phyloP scores from a whole-genome alignment of 1,139 yeast species.

The Diutina scorzettiae region DNA sequence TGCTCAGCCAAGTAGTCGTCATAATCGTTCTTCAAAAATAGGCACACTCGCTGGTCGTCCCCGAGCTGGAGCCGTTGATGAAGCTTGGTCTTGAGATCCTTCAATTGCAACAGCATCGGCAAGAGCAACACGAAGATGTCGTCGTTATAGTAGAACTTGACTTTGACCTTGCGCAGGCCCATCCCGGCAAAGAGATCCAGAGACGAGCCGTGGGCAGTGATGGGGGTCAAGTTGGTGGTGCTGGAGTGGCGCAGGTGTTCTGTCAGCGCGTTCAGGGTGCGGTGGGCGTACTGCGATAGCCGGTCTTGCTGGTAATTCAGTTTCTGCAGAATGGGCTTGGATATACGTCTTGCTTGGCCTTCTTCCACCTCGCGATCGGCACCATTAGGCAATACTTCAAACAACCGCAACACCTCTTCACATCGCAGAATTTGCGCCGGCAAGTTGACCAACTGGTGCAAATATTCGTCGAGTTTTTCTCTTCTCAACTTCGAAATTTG shows the following conservation, averaged over 20 bases:
- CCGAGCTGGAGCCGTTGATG: constrained; percentile 45
- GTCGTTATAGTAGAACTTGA: constrained; percentile 77
- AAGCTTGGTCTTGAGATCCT: constrained; percentile 52
- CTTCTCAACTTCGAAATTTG: constrained; percentile 76
- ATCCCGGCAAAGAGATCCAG: constrained; percentile 9
- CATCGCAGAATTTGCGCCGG: constrained; percentile 71
- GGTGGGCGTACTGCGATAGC: constrained; percentile 28
- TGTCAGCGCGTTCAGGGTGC: constrained; percentile 5
- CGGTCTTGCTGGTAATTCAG: constrained; percentile 34
- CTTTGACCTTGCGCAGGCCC: constrained; percentile 36
- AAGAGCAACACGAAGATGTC: constrained; percentile 84
- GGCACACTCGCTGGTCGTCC: constrained; percentile 4
- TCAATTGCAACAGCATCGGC: constrained; percentile 46
- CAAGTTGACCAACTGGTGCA: constrained; percentile 59
- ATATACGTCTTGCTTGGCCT: constrained; percentile 13
- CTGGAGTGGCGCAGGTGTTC: constrained; percentile 10
- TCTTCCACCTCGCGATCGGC: constrained; percentile 36
- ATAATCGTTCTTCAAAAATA: constrained; percentile 30
- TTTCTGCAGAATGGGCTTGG: constrained; percentile 29
- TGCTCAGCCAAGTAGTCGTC: constrained; percentile 27
- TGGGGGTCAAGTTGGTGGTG: constrained; percentile 13
- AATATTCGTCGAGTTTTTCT: constrained; percentile 74
- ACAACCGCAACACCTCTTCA: constrained; percentile 57
- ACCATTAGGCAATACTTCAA: constrained; percentile 55
- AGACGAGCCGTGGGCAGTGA: constrained; percentile 11